Conservation (phyloP, 139 green algal genomes). For the Auxenochlorella pyrenoidosa region DNA sequence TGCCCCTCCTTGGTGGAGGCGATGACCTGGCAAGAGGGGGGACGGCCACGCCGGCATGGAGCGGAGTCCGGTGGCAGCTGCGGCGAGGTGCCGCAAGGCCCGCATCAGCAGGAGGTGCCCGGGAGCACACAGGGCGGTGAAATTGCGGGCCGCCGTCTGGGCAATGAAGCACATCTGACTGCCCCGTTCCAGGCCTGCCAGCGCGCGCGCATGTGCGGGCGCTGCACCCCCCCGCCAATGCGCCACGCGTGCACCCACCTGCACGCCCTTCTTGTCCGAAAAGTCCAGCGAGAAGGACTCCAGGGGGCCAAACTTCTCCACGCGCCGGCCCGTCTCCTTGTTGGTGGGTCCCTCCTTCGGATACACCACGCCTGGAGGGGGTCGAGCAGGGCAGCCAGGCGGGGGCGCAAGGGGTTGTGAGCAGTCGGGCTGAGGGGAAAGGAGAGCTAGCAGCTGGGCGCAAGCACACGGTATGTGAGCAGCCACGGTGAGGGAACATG, state of each 20-base stretch:
- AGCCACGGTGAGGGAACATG: too few relatives aligned
- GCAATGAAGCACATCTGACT: too few relatives aligned
- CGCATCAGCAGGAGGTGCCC: neutral
- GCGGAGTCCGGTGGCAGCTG: too few relatives aligned
- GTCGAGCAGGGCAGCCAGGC: neutral
- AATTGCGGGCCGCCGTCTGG: too few relatives aligned
- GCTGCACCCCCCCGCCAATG: too few relatives aligned
- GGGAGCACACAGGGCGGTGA: neutral
- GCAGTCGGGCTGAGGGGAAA: neutral
- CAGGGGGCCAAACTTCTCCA: conserved; percentile 38
- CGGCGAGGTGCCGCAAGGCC: too few relatives aligned
- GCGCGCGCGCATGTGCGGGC: too few relatives aligned
- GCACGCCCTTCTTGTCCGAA: conserved; percentile 28
- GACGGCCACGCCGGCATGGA: too few relatives aligned
- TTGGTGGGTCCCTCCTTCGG: conserved; percentile 32
- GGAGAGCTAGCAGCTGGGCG: neutral
- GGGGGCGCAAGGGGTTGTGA: neutral
- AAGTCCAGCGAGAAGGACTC: conserved; percentile 34
- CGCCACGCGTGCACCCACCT: too few relatives aligned
- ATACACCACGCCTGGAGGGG: conserved; percentile 44
- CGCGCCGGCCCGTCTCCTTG: conserved; percentile 37
- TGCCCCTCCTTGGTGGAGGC: conserved; percentile 17
- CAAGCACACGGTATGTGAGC: too few relatives aligned
- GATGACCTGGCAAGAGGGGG: conserved; percentile 17
- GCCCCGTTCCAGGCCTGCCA: too few relatives aligned